Percentiles rank a stretch among this genome's conserved stretches.
Evolutionary conservation across 176 grass and related monocot genomes (phyloP).

Genomic region (Canna indica): DNA sequence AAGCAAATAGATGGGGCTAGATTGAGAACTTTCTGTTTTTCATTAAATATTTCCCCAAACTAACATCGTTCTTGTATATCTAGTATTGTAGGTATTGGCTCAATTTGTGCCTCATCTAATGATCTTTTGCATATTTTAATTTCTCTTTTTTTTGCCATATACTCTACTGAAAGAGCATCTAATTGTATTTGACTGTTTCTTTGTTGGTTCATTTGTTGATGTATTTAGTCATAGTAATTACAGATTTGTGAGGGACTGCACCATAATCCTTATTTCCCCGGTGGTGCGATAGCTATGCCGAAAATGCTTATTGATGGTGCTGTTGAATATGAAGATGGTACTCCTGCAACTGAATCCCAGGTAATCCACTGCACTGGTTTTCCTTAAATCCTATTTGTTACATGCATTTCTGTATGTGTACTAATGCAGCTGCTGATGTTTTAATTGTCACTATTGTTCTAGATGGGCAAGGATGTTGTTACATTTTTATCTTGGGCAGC

Average conservation of each 20-base stretch:
- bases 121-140: too few relatives aligned
- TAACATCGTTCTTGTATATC: too few relatives aligned
- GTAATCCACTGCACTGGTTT: constrained; percentile 13
- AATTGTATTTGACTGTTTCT: constrained; percentile 1
- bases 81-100: too few relatives aligned
- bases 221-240: constrained; percentile 8
- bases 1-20: too few relatives aligned
- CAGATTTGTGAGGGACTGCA: constrained; percentile 94
- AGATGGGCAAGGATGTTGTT: constrained; percentile 99
- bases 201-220: constrained; percentile 3
- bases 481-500: constrained; percentile 94
- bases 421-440: too few relatives aligned
- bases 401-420: too few relatives aligned
- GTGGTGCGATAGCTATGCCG: constrained; percentile 98
- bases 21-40: too few relatives aligned
- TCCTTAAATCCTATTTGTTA: background rate
- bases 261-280: constrained; percentile 91
- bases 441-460: constrained; percentile 13
- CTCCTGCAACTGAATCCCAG: constrained; percentile 86
- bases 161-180: too few relatives aligned
- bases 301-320: constrained; percentile 96
- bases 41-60: too few relatives aligned
- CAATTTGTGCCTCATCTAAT: too few relatives aligned
- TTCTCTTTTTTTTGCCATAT: too few relatives aligned
- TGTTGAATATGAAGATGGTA: constrained; percentile 87